phyloP scores from a whole-genome alignment of 2,329 filamentous ascomycete genomes.

The Penicillium sp. region DNA sequence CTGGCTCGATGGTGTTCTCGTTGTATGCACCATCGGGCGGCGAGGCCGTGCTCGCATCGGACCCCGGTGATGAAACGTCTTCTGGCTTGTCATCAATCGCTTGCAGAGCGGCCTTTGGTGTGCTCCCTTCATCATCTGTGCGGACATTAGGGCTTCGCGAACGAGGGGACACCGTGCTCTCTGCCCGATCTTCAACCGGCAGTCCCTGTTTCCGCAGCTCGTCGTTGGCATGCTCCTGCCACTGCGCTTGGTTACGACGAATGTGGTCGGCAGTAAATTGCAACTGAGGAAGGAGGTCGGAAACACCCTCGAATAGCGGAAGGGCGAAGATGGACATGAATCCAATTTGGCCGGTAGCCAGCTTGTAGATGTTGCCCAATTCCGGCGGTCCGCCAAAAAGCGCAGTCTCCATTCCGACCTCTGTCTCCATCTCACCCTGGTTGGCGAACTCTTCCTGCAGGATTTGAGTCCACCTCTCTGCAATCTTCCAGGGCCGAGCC shows the following conservation, averaged over 20 bases:
- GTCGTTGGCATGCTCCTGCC: slow-evolving; percentile 44
- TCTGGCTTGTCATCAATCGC: slow-evolving; percentile 6
- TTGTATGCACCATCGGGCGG: slow-evolving; percentile 21
- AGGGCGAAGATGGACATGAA: slow-evolving; percentile 97
- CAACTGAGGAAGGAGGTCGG: slow-evolving; percentile 80
- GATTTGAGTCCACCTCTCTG: slow-evolving; percentile 83
- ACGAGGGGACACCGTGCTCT: slow-evolving; percentile 31
- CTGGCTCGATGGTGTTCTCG: slow-evolving; percentile 33
- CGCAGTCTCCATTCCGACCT: slow-evolving; percentile 80
- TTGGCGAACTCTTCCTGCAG: slow-evolving; percentile 93
- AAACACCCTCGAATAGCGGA: slow-evolving; percentile 82
- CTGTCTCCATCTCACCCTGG: slow-evolving; percentile 84
- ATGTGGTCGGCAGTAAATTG: slow-evolving; percentile 79
- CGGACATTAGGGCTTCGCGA: slow-evolving; percentile 30
- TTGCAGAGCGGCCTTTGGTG: slow-evolving; percentile 7
- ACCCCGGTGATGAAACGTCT: slow-evolving; percentile 15
- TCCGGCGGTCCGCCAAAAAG: slow-evolving; percentile 74
- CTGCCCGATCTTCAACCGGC: slow-evolving; percentile 17
- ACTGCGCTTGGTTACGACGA: slow-evolving; percentile 66
- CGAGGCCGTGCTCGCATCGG: slow-evolving; percentile 9
- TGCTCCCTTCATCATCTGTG: slow-evolving; percentile 1
- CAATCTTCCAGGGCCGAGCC: slow-evolving; percentile 75
- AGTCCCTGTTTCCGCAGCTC: slow-evolving; percentile 28
- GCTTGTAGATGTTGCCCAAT: slow-evolving; percentile 73
- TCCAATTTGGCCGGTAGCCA: slow-evolving; percentile 81